These are phyloP conservation scores for Salix dunnii DNA, from an alignment of 345 rosid species.

Conservation along the genomic window DNA sequence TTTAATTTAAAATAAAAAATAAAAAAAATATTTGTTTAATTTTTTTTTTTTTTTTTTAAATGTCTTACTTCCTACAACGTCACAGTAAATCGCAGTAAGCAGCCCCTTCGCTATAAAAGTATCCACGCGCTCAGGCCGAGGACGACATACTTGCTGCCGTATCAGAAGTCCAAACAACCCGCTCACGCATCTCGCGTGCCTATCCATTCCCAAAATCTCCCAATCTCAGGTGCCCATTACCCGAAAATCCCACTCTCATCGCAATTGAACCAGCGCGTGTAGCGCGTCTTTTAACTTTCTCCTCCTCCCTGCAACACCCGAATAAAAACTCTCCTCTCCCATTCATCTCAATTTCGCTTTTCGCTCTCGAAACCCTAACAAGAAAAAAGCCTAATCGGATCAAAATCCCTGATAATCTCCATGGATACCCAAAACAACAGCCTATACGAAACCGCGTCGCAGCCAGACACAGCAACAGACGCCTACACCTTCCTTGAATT, in stretches of 20 bases:
- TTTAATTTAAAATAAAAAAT: too few relatives aligned
- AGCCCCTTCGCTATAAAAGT: neutral
- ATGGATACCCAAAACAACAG: slow-evolving; percentile 79
- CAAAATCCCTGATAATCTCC: neutral
- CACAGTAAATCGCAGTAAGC: neutral
- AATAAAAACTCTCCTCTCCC: neutral
- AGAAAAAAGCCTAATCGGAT: neutral
- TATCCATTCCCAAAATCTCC: neutral
- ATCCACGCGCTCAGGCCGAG: neutral
- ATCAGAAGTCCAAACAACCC: neutral
- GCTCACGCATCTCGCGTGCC: neutral
- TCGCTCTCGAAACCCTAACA: slow-evolving; percentile 23
- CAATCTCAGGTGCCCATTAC: neutral
- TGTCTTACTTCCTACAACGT: too few relatives aligned
- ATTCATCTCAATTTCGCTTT: neutral
- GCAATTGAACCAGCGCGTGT: neutral
- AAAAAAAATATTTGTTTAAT: too few relatives aligned
- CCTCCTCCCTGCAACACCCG: neutral
- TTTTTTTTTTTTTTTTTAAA: too few relatives aligned
- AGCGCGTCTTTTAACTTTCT: slow-evolving; percentile 1
- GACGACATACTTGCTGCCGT: neutral
- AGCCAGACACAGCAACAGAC: slow-evolving; percentile 80
- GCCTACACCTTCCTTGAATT: slow-evolving; percentile 94
- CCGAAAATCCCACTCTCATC: neutral
- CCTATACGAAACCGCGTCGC: slow-evolving; percentile 89